phyloP scores from a whole-genome alignment of 1,284 basidiomycete species.

The Schizopora paradoxa region DNA sequence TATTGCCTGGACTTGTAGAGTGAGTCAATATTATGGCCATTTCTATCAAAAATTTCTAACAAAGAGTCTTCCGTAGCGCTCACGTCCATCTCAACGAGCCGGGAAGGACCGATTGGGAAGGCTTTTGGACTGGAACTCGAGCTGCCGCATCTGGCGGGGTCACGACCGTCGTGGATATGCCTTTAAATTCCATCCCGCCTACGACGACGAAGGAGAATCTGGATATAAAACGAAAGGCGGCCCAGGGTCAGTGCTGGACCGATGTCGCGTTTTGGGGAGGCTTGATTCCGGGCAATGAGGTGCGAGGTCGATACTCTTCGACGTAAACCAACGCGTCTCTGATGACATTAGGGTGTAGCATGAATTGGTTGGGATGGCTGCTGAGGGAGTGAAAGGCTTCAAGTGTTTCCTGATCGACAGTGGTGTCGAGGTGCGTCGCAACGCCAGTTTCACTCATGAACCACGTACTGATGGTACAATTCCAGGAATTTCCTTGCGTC shows the following conservation, averaged over 20 bases:
- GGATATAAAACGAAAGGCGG: constrained; percentile 62
- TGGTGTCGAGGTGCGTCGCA: constrained; percentile 71
- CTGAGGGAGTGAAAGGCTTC: constrained; percentile 85
- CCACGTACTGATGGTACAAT: neutral
- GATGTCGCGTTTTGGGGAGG: constrained; percentile 97
- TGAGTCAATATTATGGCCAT: constrained; percentile 40
- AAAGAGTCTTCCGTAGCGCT: constrained; percentile 43
- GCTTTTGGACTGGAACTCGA: constrained; percentile 84
- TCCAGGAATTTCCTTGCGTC: constrained; percentile 87
- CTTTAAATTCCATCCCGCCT: constrained; percentile 90
- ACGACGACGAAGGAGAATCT: constrained; percentile 82
- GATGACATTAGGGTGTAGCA: constrained; percentile 35
- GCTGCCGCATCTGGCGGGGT: constrained; percentile 88
- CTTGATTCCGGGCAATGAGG: constrained; percentile 85
- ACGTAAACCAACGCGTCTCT: neutral
- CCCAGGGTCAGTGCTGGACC: constrained; percentile 68
- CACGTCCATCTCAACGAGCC: constrained; percentile 95
- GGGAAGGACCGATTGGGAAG: constrained; percentile 90
- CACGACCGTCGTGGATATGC: constrained; percentile 93
- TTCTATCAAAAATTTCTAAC: neutral
- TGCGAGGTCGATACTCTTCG: constrained; percentile 24
- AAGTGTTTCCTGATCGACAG: constrained; percentile 94
- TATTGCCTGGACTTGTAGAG: constrained; percentile 87
- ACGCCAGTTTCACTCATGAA: neutral
- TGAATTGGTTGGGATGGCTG: constrained; percentile 62